phyloP scores from a whole-genome alignment of 345 rosid species.

The Pistacia integerrima region DNA sequence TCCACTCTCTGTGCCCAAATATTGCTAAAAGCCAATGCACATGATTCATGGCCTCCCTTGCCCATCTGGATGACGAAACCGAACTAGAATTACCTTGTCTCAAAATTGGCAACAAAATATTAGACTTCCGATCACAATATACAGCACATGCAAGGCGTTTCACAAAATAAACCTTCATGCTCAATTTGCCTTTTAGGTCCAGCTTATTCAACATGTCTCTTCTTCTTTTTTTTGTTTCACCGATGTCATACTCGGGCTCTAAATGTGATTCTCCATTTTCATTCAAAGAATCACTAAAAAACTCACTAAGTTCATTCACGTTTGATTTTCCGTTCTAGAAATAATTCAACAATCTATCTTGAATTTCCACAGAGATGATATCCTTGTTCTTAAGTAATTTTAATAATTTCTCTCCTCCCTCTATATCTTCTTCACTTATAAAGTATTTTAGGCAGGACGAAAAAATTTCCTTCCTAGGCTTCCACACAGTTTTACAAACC shows the following conservation, averaged over 20 bases:
- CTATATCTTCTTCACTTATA: slow-evolving; percentile 22
- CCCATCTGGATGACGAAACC: no score
- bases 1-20: no score
- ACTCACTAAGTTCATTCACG: background rate
- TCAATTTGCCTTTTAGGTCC: no score
- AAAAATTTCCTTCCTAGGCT: slow-evolving; percentile 18
- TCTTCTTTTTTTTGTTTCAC: no score
- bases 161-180: no score
- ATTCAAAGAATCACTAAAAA: background rate
- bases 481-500: slow-evolving; percentile 16
- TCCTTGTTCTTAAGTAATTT: slow-evolving; percentile 18
- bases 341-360: slow-evolving; percentile 24
- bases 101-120: no score
- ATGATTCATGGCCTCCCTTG: no score
- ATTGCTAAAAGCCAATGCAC: no score
- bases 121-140: no score
- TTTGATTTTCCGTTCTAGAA: background rate
- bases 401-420: slow-evolving; percentile 27
- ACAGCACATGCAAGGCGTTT: no score
- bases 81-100: no score
- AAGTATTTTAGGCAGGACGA: slow-evolving; percentile 31
- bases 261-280: slow-evolving; percentile 4
- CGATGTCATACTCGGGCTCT: background rate
- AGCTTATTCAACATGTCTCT: no score
- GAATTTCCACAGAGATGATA: slow-evolving; percentile 23